Conservation (phyloP, 2,329 filamentous ascomycete genomes). For the Plenodomus lindquistii region DNA sequence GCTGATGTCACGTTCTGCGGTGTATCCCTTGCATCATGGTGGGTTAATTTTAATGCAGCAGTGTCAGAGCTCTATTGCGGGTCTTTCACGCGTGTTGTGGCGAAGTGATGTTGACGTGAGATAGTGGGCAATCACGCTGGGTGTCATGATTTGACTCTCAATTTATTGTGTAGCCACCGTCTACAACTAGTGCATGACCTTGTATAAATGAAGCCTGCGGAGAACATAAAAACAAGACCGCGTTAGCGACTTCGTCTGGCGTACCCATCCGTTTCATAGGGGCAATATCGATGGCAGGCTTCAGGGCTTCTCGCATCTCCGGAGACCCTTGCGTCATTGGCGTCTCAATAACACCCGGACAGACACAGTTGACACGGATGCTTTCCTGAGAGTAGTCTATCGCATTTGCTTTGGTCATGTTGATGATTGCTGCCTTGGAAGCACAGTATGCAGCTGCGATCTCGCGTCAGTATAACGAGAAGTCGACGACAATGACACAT, state of each 20-base stretch:
- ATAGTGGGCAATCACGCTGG: too few species aligned
- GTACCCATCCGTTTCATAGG: constrained; percentile 54
- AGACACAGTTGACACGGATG: constrained; percentile 64
- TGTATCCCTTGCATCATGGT: too few species aligned
- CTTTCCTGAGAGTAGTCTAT: constrained; percentile 56
- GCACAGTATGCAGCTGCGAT: constrained; percentile 58
- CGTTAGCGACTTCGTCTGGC: constrained; percentile 59
- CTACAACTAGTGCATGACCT: constrained; percentile 53
- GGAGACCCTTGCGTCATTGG: constrained; percentile 37
- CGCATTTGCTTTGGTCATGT: constrained; percentile 60
- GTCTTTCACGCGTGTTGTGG: too few species aligned
- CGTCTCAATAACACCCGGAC: constrained; percentile 56
- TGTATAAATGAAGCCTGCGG: constrained; percentile 59
- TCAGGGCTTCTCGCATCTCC: constrained; percentile 37
- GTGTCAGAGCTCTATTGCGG: too few species aligned
- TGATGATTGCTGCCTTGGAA: constrained; percentile 62
- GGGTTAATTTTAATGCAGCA: too few species aligned
- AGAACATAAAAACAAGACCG: constrained; percentile 57
- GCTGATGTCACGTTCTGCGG: too few species aligned
- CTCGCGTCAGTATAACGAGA: background rate
- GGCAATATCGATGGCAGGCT: constrained; percentile 49
- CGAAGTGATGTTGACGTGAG: too few species aligned
- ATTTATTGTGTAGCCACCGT: constrained; percentile 47
- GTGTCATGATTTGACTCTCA: constrained; percentile 4
- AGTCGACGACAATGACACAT: background rate